Base-by-base conservation (phyloP, 2,329 filamentous ascomycete species). In the Nemania bipapillata region DNA sequence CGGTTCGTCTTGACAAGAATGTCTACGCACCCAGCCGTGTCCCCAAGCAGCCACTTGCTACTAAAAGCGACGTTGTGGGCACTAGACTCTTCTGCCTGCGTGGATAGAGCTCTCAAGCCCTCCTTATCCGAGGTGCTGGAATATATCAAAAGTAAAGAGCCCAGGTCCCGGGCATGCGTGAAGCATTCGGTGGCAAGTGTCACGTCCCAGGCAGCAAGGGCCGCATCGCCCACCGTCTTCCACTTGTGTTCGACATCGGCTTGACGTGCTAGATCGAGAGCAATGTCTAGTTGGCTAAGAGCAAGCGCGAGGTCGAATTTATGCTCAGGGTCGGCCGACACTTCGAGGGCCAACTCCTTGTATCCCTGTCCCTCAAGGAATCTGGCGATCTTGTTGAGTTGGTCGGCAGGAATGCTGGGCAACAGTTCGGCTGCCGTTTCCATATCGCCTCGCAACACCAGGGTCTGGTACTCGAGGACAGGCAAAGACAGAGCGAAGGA, bases 311-410 rank as follows among this genome's bases (percentile, higher is more conserved):
- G 87, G 69, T 99, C 96, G 76, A 99, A 98, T 78, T 96, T 96
- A 83, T 99, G 96, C 82, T 99, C 96, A 0, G 92, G 86, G 76
- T 99, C 96, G 0, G 95, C 97, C 9, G 96, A 94, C 17, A 99
- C 93, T 74, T 97, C 93, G 17, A 99, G 87, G 0, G 96, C 96
- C 73, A 97, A 87, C 76, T 98, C 95, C 82, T 98, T 98, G 83
- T 97, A 93, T 47, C 95, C 95, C 81, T 99, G 96, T 2, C 96
- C 96, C 81, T 98, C 96, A 61, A 99, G 86, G 86, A 99, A 99
- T 24, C 96, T 91, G 3, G 96, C 96, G 75, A 99, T 96, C 84
- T 98, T 98, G 86, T 97, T 97, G 81, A 97, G 92, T 80, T 99
- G 94, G 72, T 97, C 93, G n/a, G 90, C 84, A 0, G 95, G 94